These are phyloP conservation scores for Mucor sp. DNA, from an alignment of 371 early-diverging fungal genomes.

Conservation along the genomic window DNA sequence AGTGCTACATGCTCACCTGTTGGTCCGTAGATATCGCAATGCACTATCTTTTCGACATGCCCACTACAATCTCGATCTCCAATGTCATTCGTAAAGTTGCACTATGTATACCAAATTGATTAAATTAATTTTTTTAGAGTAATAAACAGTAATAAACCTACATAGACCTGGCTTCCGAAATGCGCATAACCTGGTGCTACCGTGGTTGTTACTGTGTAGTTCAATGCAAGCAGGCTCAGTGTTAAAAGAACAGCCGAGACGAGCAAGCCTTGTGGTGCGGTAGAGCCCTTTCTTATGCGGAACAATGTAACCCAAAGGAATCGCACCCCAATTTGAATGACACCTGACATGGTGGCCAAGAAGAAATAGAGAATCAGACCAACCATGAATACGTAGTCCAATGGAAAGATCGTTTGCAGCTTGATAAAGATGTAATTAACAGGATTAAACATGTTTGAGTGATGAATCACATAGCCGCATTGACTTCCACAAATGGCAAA, in stretches of 20 bases:
- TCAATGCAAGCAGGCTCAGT: slow-evolving; percentile 52
- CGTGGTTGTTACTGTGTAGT: slow-evolving; percentile 55
- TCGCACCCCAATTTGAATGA: slow-evolving; percentile 63
- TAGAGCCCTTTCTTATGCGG: slow-evolving; percentile 52
- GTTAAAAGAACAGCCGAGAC: slow-evolving; percentile 52
- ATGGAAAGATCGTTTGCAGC: slow-evolving; percentile 58
- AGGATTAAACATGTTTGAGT: slow-evolving; percentile 63
- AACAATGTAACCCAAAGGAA: slow-evolving; percentile 65
- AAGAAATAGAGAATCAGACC: slow-evolving; percentile 64
- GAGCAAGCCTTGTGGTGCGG: slow-evolving; percentile 63
- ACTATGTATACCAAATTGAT: slow-evolving; percentile 34
- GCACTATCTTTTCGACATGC: slow-evolving; percentile 49
- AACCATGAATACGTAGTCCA: slow-evolving; percentile 68
- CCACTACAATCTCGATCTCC: slow-evolving; percentile 45
- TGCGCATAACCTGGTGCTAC: slow-evolving; percentile 62
- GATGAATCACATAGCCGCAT: slow-evolving; percentile 68
- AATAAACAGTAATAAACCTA: slow-evolving; percentile 20
- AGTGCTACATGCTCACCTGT: slow-evolving; percentile 27
- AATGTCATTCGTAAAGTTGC: slow-evolving; percentile 47
- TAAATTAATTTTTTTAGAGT: background rate
- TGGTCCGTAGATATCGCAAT: slow-evolving; percentile 59
- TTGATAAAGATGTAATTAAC: slow-evolving; percentile 62
- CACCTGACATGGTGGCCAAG: slow-evolving; percentile 59
- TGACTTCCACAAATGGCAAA: slow-evolving; percentile 63
- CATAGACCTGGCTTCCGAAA: slow-evolving; percentile 64